phyloP scores from a whole-genome alignment of 176 grass and related monocot genomes.

The Oryza australiensis region DNA sequence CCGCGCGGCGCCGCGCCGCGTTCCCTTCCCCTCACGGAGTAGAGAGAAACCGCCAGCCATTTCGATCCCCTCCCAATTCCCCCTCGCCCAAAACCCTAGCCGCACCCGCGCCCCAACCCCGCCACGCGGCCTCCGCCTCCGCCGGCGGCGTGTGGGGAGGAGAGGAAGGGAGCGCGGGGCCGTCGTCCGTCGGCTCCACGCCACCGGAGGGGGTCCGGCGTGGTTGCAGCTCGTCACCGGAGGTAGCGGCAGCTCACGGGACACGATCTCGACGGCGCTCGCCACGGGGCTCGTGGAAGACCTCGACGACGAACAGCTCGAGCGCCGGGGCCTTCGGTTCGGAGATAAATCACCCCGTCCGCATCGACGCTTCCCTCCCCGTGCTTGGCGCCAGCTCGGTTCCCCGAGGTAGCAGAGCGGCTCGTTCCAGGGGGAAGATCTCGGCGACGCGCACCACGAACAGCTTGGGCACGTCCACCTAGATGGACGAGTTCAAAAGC shows the following conservation, averaged over 20 bases:
- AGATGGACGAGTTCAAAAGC: constrained; percentile 62
- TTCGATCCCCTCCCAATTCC: background rate
- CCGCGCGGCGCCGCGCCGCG: background rate
- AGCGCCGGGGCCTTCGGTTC: constrained; percentile 51
- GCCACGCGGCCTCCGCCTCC: background rate
- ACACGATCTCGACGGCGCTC: constrained; percentile 43
- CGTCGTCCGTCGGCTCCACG: constrained; percentile 12
- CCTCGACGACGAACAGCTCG: constrained; percentile 45
- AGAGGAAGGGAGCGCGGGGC: background rate
- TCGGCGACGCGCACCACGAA: constrained; percentile 52
- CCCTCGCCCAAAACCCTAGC: constrained; percentile 42
- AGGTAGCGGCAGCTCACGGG: constrained; percentile 15
- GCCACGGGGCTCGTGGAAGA: constrained; percentile 36
- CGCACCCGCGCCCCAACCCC: too few species aligned
- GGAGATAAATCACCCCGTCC: constrained; percentile 23
- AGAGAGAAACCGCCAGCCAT: constrained; percentile 19
- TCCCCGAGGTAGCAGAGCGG: background rate
- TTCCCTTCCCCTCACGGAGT: background rate
- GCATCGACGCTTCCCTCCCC: constrained; percentile 31
- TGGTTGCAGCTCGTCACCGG: background rate
- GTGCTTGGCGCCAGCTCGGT: background rate
- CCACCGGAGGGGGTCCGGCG: background rate
- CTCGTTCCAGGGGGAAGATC: constrained; percentile 19
- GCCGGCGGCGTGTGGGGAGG: constrained; percentile 16
- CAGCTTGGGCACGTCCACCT: constrained; percentile 38